Base-by-base conservation (phyloP, 208 protist species). In the Trypanosomatidae sp. region DNA sequence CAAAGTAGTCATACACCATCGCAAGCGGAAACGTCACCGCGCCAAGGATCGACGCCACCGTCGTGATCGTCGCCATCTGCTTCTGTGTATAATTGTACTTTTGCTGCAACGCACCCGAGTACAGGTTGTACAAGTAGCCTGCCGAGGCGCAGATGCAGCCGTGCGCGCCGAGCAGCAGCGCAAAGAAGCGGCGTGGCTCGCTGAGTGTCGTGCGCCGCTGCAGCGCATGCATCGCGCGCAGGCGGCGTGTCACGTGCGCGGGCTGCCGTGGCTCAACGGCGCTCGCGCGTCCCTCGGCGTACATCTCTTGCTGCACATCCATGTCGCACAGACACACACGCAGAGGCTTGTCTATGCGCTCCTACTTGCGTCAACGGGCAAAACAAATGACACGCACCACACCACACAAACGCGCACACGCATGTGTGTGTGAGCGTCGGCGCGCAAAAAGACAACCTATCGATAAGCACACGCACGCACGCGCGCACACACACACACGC, bases 21-120 rank as follows among this genome's bases (percentile, higher is more conserved):
- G 74, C 66, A 18, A 85, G 51, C 3, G 71, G 73, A 19, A 91
- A 71, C 2, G 60, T 61, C 4, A 83, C 43, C 16, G 75, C 38
- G n/a, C 71, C 57, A 2, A 76, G 26, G 3, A 83, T 32, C 23
- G 56, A 55, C 1, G 63, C 54, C 43, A 69, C 54, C 4, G 74
- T 88, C 13, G 64, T 77, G 41, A 91, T 91, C 20, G 71, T 71
- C 18, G 77, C 59, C 53, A 91, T 77, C 10, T 87, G 54, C 35
- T 49, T 68, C 48, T 91, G 82, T 8, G 58, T 76, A 20, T 85
- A 71, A 30, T 80, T 43, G 45, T 76, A 87, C 53, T 85, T 71
- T 8, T 67, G 28, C 37, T 91, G 73, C 8, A 91, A 47, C 10
- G 33, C 27, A 13, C 74, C 77, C n/a, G 71, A 86, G 44, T 78